Evolutionary conservation across 768 basidiomycete genomes (phyloP).

Genomic region (Paxillus ammoniavirescens): DNA sequence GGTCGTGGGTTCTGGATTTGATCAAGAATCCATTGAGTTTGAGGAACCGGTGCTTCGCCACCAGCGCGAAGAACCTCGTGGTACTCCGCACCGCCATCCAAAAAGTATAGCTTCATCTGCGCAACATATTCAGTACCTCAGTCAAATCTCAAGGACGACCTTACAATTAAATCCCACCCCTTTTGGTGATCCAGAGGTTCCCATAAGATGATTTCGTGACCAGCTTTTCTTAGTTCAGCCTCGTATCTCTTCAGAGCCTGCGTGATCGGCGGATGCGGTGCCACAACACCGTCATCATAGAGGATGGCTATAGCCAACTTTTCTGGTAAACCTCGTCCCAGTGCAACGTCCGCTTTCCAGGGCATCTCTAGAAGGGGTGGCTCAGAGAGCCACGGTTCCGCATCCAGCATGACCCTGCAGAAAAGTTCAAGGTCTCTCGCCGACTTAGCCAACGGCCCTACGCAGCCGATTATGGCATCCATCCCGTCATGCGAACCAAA

Average conservation of each 20-base stretch:
- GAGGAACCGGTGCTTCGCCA: slow-evolving; percentile 39
- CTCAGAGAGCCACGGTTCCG: slow-evolving; percentile 46
- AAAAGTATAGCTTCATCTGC: slow-evolving; percentile 46
- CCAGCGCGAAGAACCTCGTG: slow-evolving; percentile 32
- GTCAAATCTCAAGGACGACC: background rate
- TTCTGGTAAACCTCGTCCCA: slow-evolving; percentile 37
- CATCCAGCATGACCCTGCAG: slow-evolving; percentile 44
- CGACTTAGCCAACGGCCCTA: slow-evolving; percentile 49
- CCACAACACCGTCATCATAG: slow-evolving; percentile 50
- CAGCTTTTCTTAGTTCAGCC: slow-evolving; percentile 40
- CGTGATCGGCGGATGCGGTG: slow-evolving; percentile 47
- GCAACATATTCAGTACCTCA: slow-evolving; percentile 13
- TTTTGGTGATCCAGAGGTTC: slow-evolving; percentile 41
- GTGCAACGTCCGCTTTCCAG: slow-evolving; percentile 42
- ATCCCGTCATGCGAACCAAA: slow-evolving; percentile 51
- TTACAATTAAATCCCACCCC: slow-evolving; percentile 49
- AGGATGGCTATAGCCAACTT: slow-evolving; percentile 46
- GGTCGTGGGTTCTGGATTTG: slow-evolving; percentile 38
- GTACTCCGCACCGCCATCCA: slow-evolving; percentile 50
- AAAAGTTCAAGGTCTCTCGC: slow-evolving; percentile 49
- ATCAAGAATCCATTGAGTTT: slow-evolving; percentile 42
- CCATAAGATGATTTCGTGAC: slow-evolving; percentile 54
- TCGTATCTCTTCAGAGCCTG: slow-evolving; percentile 40
- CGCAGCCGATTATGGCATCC: slow-evolving; percentile 50
- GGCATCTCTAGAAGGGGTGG: slow-evolving; percentile 49